phyloP scores from a whole-genome alignment of 352 stramenopile genomes.

The Globisporangium acanthophoron region DNA sequence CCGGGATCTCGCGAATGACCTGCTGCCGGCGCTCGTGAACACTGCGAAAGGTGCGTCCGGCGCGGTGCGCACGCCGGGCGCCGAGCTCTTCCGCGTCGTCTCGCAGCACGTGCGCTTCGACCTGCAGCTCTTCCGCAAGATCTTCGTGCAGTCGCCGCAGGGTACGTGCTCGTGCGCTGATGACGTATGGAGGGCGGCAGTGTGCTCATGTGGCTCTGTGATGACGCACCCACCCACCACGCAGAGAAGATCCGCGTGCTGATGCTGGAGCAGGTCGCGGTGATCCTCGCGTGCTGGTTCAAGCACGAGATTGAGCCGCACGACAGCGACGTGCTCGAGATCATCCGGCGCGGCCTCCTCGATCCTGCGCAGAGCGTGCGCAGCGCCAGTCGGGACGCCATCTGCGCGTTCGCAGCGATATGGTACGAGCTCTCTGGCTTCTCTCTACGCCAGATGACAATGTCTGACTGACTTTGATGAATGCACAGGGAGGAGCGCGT shows the following conservation, averaged over 20 bases:
- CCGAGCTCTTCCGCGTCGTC: slow-evolving; percentile 43
- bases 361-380: slow-evolving; percentile 40
- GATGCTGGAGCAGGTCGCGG: slow-evolving; percentile 49
- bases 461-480: background rate
- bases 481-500: slow-evolving; percentile 37
- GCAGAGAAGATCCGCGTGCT: slow-evolving; percentile 47
- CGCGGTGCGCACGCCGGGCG: slow-evolving; percentile 44
- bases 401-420: slow-evolving; percentile 34
- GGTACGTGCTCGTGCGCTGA: slow-evolving; percentile 16
- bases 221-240: background rate
- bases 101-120: slow-evolving; percentile 61
- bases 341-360: slow-evolving; percentile 38
- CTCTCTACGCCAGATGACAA: background rate
- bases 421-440: slow-evolving; percentile 28
- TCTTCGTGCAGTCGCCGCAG: slow-evolving; percentile 37
- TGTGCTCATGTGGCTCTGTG: background rate
- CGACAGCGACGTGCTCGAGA: slow-evolving; percentile 45
- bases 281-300: slow-evolving; percentile 50
- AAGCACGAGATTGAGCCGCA: slow-evolving; percentile 37
- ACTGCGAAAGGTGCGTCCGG: slow-evolving; percentile 51
- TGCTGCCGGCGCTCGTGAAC: slow-evolving; percentile 39
- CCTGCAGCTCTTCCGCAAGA: slow-evolving; percentile 34
- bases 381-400: slow-evolving; percentile 34
- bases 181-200: background rate
- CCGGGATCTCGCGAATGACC: slow-evolving; percentile 43